These are phyloP conservation scores for Fusarium marasasianum DNA, from an alignment of 2,329 filamentous ascomycete species.

Conservation along the genomic window DNA sequence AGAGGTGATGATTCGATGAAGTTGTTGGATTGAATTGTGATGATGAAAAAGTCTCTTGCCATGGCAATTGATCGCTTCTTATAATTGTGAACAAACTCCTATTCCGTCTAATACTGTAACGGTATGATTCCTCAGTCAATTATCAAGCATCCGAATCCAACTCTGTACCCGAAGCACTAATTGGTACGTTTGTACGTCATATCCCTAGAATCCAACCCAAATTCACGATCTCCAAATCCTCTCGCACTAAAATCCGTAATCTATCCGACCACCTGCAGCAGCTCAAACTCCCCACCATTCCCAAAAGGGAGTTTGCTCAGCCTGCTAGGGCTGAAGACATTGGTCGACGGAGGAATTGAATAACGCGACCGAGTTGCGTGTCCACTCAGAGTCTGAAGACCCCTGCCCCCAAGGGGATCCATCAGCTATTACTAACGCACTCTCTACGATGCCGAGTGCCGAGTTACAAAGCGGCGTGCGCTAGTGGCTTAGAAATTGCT, in stretches of 20 bases:
- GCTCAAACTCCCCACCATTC: not conserved
- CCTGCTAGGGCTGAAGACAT: not conserved
- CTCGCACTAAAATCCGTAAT: not conserved
- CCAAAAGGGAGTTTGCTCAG: not conserved
- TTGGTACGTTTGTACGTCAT: not conserved
- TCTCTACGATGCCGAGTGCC: not conserved
- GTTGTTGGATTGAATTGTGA: not conserved
- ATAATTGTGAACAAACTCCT: not conserved
- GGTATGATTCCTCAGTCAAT: not conserved
- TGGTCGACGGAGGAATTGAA: not conserved
- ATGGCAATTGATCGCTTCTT: not conserved
- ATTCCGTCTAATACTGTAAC: not conserved
- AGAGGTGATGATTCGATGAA: not conserved
- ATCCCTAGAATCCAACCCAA: not conserved
- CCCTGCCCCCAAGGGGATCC: not conserved
- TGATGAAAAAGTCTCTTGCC: not conserved
- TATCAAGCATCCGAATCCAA: not conserved
- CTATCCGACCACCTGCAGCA: not conserved
- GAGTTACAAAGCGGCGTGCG: not conserved
- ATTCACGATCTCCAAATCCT: not conserved
- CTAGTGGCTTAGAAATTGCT: not conserved
- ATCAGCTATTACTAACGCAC: not conserved
- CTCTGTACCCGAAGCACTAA: not conserved
- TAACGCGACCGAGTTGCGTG: not conserved
- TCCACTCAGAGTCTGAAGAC: not conserved